These are phyloP conservation scores for Phytomonas sp. DNA, from an alignment of 208 protist genomes.

Conservation along the genomic window DNA sequence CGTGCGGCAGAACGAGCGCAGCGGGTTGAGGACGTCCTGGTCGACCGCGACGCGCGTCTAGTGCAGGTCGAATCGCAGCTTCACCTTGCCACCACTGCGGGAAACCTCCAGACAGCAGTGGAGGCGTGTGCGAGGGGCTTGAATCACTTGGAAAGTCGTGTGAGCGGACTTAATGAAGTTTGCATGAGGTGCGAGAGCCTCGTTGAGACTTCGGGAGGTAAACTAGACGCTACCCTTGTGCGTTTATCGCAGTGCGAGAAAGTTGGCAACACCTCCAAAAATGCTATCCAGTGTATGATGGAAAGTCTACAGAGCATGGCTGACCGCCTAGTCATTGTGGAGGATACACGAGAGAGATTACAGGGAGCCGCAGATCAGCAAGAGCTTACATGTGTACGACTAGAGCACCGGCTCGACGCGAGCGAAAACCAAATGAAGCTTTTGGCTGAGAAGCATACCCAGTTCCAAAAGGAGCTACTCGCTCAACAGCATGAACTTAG, in stretches of 20 bases:
- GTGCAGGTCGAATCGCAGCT: constrained; percentile 52
- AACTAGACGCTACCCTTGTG: background rate
- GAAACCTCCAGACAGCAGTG: constrained; percentile 52
- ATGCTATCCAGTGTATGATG: constrained; percentile 10
- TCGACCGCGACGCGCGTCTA: constrained; percentile 56
- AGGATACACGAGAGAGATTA: constrained; percentile 14
- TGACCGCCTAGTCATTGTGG: constrained; percentile 14
- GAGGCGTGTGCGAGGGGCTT: constrained; percentile 49
- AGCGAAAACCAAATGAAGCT: constrained; percentile 24
- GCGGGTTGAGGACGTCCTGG: constrained; percentile 42
- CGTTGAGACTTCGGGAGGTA: constrained; percentile 8
- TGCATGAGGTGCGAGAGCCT: constrained; percentile 39
- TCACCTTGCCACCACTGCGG: constrained; percentile 32
- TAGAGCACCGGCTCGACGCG: constrained; percentile 36
- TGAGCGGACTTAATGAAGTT: constrained; percentile 38
- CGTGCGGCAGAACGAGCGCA: constrained; percentile 38
- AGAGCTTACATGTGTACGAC: constrained; percentile 3
- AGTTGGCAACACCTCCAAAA: constrained; percentile 24
- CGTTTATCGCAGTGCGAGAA: background rate
- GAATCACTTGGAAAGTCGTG: constrained; percentile 45
- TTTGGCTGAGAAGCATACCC: constrained; percentile 40
- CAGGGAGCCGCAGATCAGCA: constrained; percentile 15
- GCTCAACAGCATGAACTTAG: constrained; percentile 32
- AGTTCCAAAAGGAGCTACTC: constrained; percentile 33
- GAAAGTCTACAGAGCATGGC: constrained; percentile 17